Percentiles rank a stretch among this genome's conserved stretches.
phyloP scores from a whole-genome alignment of 208 protist species.

The Trypanosoma melophagium region DNA sequence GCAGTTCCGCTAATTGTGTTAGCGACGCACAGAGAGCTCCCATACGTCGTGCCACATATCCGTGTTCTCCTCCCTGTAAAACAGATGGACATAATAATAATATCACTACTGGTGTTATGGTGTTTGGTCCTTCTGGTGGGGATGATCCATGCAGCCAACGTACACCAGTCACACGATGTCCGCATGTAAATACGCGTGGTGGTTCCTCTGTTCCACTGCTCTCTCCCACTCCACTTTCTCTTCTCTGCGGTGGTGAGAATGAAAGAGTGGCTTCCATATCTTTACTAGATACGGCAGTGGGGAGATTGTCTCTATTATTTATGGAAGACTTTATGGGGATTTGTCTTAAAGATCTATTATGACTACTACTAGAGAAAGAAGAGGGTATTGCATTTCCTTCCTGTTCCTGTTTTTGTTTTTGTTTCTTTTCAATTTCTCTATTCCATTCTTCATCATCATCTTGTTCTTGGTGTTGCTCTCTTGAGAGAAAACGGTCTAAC shows the following conservation, averaged over 20 bases:
- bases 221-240: background rate
- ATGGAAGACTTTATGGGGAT: background rate
- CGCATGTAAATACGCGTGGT: background rate
- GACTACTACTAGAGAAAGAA: too few species aligned
- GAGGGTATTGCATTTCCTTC: background rate
- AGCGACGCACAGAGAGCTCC: constrained; percentile 22
- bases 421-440: too few species aligned
- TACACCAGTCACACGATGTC: constrained; percentile 12
- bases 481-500: background rate
- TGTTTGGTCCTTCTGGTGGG: background rate
- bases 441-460: too few species aligned
- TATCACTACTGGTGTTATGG: constrained; percentile 13
- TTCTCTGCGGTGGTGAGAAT: background rate
- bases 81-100: constrained; percentile 28
- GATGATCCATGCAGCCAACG: constrained; percentile 21
- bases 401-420: too few species aligned
- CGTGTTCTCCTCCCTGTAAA: constrained; percentile 17
- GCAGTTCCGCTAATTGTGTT: background rate
- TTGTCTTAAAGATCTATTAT: too few species aligned
- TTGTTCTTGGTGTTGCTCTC: too few species aligned
- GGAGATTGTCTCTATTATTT: background rate
- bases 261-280: background rate
- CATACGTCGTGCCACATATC: constrained; percentile 17
- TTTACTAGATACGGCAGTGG: background rate
- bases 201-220: background rate